Percentiles rank a stretch among this genome's conserved stretches.
Evolutionary conservation across 768 basidiomycete species (phyloP).

Genomic region (Plicaturopsis crispa): DNA sequence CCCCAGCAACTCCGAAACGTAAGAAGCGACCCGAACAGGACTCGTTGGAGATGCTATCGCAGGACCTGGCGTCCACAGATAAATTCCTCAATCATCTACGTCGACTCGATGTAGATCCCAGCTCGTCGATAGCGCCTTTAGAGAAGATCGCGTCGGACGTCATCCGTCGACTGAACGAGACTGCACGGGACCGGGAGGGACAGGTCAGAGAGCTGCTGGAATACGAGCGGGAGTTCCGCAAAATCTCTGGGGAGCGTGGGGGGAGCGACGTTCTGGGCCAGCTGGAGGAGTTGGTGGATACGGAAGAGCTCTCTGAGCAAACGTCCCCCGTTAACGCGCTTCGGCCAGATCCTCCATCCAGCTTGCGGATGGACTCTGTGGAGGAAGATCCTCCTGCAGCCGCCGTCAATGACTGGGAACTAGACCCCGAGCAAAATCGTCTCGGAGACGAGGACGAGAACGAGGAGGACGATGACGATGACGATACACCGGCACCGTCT

Average conservation of each 20-base stretch:
- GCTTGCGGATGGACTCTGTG: slow-evolving; percentile 23
- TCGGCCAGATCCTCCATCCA: slow-evolving; percentile 9
- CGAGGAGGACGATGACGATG: slow-evolving; percentile 35
- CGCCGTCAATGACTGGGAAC: slow-evolving; percentile 48
- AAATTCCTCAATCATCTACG: slow-evolving; percentile 70
- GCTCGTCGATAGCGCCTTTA: slow-evolving; percentile 30
- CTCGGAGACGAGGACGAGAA: slow-evolving; percentile 38
- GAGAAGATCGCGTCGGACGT: slow-evolving; percentile 71
- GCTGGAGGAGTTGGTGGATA: slow-evolving; percentile 52
- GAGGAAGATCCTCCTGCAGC: slow-evolving; percentile 29
- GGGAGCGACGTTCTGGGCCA: slow-evolving; percentile 66
- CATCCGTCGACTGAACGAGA: slow-evolving; percentile 71
- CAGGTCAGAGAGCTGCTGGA: slow-evolving; percentile 76
- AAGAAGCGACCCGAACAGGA: slow-evolving; percentile 40
- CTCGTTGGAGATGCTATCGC: slow-evolving; percentile 65
- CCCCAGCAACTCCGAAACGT: slow-evolving; percentile 14
- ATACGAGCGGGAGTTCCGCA: slow-evolving; percentile 73
- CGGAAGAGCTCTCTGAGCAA: slow-evolving; percentile 39
- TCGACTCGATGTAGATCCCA: slow-evolving; percentile 51
- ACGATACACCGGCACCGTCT: slow-evolving; percentile 30
- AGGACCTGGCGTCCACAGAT: slow-evolving; percentile 71
- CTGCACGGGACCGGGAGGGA: slow-evolving; percentile 67
- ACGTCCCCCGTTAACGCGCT: slow-evolving; percentile 10
- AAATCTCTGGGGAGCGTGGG: slow-evolving; percentile 70
- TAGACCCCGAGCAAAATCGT: slow-evolving; percentile 40